phyloP scores from a whole-genome alignment of 2,329 filamentous ascomycete genomes.

The Epichloe hybrida region DNA sequence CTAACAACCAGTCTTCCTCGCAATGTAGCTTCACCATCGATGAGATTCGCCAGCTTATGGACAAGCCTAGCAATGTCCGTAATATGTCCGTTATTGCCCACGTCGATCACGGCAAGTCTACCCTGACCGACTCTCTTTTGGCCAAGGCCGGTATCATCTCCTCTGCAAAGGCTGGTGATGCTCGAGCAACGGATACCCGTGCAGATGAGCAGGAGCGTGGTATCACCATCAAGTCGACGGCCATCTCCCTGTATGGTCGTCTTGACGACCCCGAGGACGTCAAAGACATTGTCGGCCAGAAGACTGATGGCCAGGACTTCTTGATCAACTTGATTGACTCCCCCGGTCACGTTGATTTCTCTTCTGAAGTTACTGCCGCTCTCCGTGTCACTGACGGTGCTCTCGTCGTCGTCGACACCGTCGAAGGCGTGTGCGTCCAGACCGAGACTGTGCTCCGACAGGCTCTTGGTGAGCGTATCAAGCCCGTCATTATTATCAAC shows the following conservation, averaged over 20 bases:
- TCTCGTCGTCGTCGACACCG: conserved; percentile 98
- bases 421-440: conserved; percentile 99
- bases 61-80: conserved; percentile 63
- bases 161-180: conserved; percentile 89
- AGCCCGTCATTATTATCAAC: conserved; percentile 99
- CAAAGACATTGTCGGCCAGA: conserved; percentile 84
- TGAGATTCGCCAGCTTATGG: conserved; percentile 69
- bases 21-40: conserved; percentile 86
- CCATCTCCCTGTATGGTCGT: conserved; percentile 94
- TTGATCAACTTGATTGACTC: conserved; percentile 99
- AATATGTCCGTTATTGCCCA: conserved; percentile 99
- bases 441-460: conserved; percentile 99
- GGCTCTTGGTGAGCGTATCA: conserved; percentile 98
- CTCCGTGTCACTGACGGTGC: conserved; percentile 99
- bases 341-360: conserved; percentile 99
- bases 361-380: conserved; percentile 96
- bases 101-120: conserved; percentile 99
- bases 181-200: conserved; percentile 92
- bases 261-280: conserved; percentile 72
- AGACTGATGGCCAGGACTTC: conserved; percentile 88
- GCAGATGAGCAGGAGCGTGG: conserved; percentile 98
- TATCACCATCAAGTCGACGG: conserved; percentile 99
- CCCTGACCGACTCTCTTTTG: conserved; percentile 96
- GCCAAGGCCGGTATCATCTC: conserved; percentile 99
- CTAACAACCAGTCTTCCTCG: conserved; percentile 9